A percentile compares a stretch with the other conserved stretches of the same genome.
phyloP scores from a whole-genome alignment of 148 eudicot species.

The Talinum fruticosum region DNA sequence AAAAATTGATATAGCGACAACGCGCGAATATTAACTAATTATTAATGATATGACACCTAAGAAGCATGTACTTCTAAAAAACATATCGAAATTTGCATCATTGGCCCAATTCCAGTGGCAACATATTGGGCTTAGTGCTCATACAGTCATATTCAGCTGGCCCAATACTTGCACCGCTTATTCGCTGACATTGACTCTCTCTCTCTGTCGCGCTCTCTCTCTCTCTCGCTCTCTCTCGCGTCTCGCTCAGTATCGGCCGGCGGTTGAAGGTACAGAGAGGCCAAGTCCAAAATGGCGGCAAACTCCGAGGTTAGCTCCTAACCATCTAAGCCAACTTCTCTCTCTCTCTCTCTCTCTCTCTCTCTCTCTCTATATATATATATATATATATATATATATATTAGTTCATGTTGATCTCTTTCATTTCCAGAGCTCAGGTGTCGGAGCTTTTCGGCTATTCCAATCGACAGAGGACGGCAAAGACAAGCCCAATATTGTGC shows the following conservation, averaged over 20 bases:
- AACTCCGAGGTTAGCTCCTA: constrained; percentile 32
- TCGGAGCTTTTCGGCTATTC: constrained; percentile 50
- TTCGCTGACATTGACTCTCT: no score
- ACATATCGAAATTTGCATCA: no score
- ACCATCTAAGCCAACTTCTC: not conserved
- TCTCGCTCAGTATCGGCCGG: not conserved
- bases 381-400: no score
- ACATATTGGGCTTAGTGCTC: no score
- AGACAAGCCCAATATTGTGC: constrained; percentile 31
- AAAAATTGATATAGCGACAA: no score
- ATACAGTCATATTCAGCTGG: no score
- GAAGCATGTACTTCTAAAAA: no score
- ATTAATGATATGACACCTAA: no score
- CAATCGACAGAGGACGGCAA: constrained; percentile 33
- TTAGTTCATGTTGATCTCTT: not conserved
- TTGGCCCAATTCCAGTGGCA: no score
- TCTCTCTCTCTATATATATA: not conserved
- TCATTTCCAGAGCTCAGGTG: constrained; percentile 20
- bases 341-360: not conserved
- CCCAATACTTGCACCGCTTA: no score
- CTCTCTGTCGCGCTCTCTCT: not conserved
- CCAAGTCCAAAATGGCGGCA: constrained; percentile 35
- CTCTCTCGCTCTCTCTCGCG: not conserved
- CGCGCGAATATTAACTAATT: no score
- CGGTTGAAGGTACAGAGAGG: not conserved